Base-by-base conservation (phyloP, 768 basidiomycete genomes). In the Panus rudis region DNA sequence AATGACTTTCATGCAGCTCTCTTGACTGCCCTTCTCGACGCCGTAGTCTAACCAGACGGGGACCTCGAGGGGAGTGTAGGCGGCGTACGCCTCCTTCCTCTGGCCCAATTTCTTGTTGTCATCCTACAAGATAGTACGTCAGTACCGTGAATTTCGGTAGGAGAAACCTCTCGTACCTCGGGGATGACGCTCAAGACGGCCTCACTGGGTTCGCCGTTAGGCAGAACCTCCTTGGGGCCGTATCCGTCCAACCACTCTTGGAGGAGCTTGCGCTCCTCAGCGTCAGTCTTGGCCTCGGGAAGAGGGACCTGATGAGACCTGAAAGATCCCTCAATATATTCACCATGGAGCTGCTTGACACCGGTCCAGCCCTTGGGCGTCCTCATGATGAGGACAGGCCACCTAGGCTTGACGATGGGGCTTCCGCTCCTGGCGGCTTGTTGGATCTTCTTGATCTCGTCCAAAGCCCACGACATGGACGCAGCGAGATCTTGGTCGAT, bases 271-370 rank as follows among this genome's bases (percentile, higher is more conserved):
- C 90, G 78, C 52, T 92, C 79, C 43, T 77, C 75, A 6, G 65
- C 57, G 42, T 78, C 73, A 0, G 71, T 80, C 60, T 80, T 81
- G 2, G 83, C 82, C 10, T 66, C 66, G 2, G 89, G 83, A 14
- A 94, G 75, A 4, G 92, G 91, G 1, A 94, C 90, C 65, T 94
- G 92, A 58, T 96, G 91, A 0, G 91, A 74, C 46, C 73, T 78
- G 73, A 84, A 93, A 17, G 83, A 86, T 34, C 84, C 85, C 56
- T 88, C 86, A 40, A 92, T 73, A 44, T 74, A 76, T 47, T 85
- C 76, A n/a, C 79, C 85, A 40, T 77, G 70, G 22, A 85, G 58
- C 17, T 63, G 50, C 50, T 79, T 79, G 2, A 88, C 87, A 4
- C 84, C 82, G 5, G 79, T 70, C 68, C 75, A 79, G 4, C 61